Percentiles rank a stretch among this genome's conserved stretches.
phyloP scores from a whole-genome alignment of 306 rosid species.

The Fragaria nilgerrensis region DNA sequence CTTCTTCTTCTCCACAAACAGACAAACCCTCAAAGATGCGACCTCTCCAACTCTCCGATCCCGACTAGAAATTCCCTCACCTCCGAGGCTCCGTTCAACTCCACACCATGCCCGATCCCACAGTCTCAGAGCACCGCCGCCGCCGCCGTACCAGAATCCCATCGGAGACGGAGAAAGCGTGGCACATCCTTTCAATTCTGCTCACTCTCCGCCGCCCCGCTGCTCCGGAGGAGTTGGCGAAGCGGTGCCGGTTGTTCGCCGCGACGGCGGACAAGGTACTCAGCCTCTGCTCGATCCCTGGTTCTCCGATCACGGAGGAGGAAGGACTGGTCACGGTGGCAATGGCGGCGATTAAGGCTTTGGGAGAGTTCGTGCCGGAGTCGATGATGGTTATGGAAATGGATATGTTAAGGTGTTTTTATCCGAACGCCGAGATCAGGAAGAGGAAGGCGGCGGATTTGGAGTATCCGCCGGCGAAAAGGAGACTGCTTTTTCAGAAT shows the following conservation, averaged over 20 bases:
- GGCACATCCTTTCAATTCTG: slow-evolving; percentile 23
- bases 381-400: slow-evolving; percentile 4
- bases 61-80: background rate
- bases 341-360: slow-evolving; percentile 8
- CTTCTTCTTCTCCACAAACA: background rate
- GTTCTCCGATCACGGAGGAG: slow-evolving; percentile 29
- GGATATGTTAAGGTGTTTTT: background rate
- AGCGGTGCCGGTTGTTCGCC: slow-evolving; percentile 18
- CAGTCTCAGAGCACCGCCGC: background rate
- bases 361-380: slow-evolving; percentile 16
- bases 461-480: slow-evolving; percentile 16
- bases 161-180: slow-evolving; percentile 29
- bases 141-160: background rate
- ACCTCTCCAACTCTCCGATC: background rate
- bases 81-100: background rate
- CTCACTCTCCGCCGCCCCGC: slow-evolving; percentile 23
- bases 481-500: slow-evolving; percentile 12
- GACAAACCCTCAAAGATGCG: background rate
- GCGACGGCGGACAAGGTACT: slow-evolving; percentile 23
- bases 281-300: slow-evolving; percentile 23
- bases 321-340: slow-evolving; percentile 19
- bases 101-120: slow-evolving; percentile 2
- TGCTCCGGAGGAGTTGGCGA: slow-evolving; percentile 19
- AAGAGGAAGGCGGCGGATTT: slow-evolving; percentile 17
- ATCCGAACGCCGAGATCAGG: slow-evolving; percentile 17